Percentiles rank a stretch among this genome's conserved stretches.
Evolutionary conservation across 2,329 filamentous ascomycete genomes (phyloP).

Genomic region (Lachnellula suecica): DNA sequence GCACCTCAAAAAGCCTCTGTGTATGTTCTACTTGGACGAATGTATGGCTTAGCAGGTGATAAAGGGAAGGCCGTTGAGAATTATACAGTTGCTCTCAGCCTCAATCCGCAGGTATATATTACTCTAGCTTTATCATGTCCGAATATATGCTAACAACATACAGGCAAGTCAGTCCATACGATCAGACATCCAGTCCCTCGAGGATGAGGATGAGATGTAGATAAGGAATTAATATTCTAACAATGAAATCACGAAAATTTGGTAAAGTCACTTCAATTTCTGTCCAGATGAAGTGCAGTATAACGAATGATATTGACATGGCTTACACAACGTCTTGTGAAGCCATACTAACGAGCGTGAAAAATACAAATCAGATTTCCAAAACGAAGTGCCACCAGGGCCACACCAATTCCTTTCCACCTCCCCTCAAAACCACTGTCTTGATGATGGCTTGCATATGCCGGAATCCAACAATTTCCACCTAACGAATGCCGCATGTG

Average conservation of each 20-base stretch:
- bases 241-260: not conserved
- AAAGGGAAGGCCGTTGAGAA: not conserved
- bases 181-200: not conserved
- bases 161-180: not conserved
- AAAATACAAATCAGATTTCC: not conserved
- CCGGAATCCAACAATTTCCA: no score
- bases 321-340: not conserved
- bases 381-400: not conserved
- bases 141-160: not conserved
- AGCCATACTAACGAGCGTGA: not conserved
- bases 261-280: not conserved
- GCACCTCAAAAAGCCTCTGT: not conserved
- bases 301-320: not conserved
- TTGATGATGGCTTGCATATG: not conserved
- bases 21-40: slow-evolving; percentile 1
- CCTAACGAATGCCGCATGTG: no score
- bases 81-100: not conserved
- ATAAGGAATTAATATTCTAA: not conserved
- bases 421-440: not conserved
- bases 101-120: not conserved
- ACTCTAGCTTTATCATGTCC: not conserved
- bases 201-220: not conserved
- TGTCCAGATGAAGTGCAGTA: not conserved
- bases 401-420: not conserved
- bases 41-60: not conserved